Evolutionary conservation across 2,329 filamentous ascomycete species (phyloP).

Genomic region (Madurella fahalii): DNA sequence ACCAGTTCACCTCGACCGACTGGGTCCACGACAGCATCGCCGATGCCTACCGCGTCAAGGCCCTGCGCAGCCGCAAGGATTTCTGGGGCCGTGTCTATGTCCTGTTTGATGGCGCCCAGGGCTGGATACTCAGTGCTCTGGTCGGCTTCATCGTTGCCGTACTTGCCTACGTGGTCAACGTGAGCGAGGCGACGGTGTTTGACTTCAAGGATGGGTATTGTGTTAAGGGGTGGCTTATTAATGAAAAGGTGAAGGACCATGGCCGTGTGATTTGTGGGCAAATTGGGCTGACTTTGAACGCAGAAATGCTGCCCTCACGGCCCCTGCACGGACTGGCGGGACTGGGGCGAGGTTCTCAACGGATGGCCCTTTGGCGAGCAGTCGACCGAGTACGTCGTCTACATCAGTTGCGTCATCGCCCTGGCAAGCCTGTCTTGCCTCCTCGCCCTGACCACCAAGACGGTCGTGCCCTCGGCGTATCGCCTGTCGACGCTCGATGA

Average conservation of each 20-base stretch:
- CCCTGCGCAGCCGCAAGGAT: slow-evolving; percentile 75
- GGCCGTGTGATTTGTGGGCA: neutral
- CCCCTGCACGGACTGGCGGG: slow-evolving; percentile 53
- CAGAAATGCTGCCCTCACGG: slow-evolving; percentile 54
- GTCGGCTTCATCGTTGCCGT: slow-evolving; percentile 82
- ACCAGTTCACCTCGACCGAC: slow-evolving; percentile 95
- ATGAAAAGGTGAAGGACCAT: slow-evolving; percentile 54
- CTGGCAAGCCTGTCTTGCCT: slow-evolving; percentile 71
- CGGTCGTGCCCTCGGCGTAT: slow-evolving; percentile 83
- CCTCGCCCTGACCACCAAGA: slow-evolving; percentile 86
- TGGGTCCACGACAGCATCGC: slow-evolving; percentile 98
- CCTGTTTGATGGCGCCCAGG: slow-evolving; percentile 81
- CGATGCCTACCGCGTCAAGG: slow-evolving; percentile 84
- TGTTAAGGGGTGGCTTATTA: slow-evolving; percentile 63
- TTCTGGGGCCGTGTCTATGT: slow-evolving; percentile 74
- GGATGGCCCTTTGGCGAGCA: slow-evolving; percentile 42
- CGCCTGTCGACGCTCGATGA: slow-evolving; percentile 87
- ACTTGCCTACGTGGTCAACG: slow-evolving; percentile 83
- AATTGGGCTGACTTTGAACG: slow-evolving; percentile 7
- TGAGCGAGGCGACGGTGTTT: slow-evolving; percentile 80
- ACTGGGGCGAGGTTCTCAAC: slow-evolving; percentile 50
- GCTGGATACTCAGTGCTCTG: slow-evolving; percentile 88
- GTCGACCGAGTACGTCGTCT: slow-evolving; percentile 76
- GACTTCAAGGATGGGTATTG: slow-evolving; percentile 93
- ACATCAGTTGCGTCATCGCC: slow-evolving; percentile 65